A percentile compares a stretch with the other conserved stretches of the same genome.
Evolutionary conservation across 331 rosid genomes (phyloP).

Genomic region (Malus hybrid): DNA sequence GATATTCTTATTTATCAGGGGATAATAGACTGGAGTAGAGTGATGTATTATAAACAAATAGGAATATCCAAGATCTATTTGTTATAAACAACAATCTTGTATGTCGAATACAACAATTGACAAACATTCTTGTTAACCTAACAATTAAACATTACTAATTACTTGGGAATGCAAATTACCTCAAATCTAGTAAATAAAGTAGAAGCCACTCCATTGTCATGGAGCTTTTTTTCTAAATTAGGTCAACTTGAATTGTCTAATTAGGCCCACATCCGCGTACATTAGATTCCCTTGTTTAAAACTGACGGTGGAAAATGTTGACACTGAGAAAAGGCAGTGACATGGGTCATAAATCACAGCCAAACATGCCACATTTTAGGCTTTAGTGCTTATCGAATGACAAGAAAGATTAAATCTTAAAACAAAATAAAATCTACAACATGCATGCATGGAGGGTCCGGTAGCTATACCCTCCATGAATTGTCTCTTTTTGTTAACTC

Average conservation of each 20-base stretch:
- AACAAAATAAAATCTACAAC: neutral
- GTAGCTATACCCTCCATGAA: neutral
- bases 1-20: neutral
- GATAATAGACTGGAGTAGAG: neutral
- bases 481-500: neutral
- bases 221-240: neutral
- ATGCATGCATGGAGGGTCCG: neutral
- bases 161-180: neutral
- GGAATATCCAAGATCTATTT: neutral
- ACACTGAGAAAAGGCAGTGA: conserved; percentile 15
- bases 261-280: neutral
- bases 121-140: neutral
- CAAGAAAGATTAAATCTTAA: neutral
- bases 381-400: conserved; percentile 10
- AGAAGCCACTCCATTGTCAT: neutral
- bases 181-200: neutral
- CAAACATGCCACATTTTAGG: neutral
- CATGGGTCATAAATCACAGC: conserved; percentile 6
- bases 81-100: neutral
- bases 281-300: neutral
- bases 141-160: neutral
- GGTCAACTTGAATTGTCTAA: too few relatives aligned
- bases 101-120: neutral
- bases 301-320: conserved; percentile 13
- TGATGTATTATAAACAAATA: neutral